phyloP scores from a whole-genome alignment of 2,329 filamentous ascomycete genomes.

The Stenocarpella maydis region DNA sequence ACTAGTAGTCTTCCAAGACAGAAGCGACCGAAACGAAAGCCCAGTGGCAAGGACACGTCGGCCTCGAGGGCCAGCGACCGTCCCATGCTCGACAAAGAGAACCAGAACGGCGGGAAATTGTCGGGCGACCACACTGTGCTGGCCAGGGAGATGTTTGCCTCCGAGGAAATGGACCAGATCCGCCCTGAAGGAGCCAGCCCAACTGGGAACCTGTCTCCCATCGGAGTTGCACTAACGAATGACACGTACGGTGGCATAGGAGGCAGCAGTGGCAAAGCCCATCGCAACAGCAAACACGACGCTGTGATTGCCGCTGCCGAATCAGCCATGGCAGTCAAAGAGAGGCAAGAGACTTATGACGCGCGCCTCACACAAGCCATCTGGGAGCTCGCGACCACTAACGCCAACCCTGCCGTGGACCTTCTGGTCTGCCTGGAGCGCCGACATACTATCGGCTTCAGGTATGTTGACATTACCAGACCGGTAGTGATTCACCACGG shows the following conservation, averaged over 20 bases:
- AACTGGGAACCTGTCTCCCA: conserved; percentile 38
- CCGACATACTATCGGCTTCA: conserved; percentile 89
- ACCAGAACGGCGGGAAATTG: conserved; percentile 45
- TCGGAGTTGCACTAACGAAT: conserved; percentile 36
- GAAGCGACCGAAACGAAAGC: conserved; percentile 47
- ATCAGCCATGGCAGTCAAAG: conserved; percentile 71
- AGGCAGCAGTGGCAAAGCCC: background rate
- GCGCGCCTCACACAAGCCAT: conserved; percentile 88
- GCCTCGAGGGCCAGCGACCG: conserved; percentile 44
- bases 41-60: conserved; percentile 44
- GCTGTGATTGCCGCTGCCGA: conserved; percentile 61
- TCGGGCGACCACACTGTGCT: conserved; percentile 37
- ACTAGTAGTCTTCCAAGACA: conserved; percentile 74
- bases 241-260: conserved; percentile 26
- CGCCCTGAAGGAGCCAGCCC: conserved; percentile 41
- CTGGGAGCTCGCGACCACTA: conserved; percentile 90
- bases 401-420: conserved; percentile 93
- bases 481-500: conserved; percentile 95
- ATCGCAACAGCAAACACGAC: conserved; percentile 38
- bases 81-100: conserved; percentile 59
- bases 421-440: conserved; percentile 92
- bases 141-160: conserved; percentile 42
- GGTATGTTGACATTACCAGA: conserved; percentile 94
- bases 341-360: conserved; percentile 81
- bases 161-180: conserved; percentile 60